Percentiles rank a stretch among this genome's conserved stretches.
Conservation (phyloP, 331 rosid genomes). For the Prunus yedoensis region DNA sequence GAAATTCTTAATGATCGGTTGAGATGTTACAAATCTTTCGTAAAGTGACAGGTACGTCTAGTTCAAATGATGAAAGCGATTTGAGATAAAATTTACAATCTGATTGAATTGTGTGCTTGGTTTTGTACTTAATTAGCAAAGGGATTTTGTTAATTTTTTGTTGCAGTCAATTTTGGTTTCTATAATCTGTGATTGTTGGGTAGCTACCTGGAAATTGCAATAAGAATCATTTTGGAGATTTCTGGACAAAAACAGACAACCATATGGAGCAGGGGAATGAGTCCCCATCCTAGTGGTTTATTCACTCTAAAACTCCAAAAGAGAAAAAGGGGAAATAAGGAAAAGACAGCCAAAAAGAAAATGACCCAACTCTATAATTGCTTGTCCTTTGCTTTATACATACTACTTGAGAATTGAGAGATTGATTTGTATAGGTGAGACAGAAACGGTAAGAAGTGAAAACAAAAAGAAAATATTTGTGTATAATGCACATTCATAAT, state of each 20-base stretch:
- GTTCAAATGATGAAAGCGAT: not conserved
- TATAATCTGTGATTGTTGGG: not conserved
- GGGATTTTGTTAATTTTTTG: not conserved
- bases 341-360: conserved; percentile 28
- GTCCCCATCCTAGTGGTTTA: conserved; percentile 11
- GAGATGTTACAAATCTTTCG: not conserved
- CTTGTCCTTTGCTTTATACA: conserved; percentile 24
- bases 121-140: not conserved
- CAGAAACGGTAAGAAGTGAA: conserved; percentile 17
- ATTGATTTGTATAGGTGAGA: not conserved
- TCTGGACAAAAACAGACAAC: conserved; percentile 6
- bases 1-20: not conserved
- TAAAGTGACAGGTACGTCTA: not conserved
- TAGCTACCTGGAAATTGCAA: not conserved
- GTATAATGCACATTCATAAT: not conserved
- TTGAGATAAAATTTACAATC: too few relatives aligned
- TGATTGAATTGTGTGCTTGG: not conserved
- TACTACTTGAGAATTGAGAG: conserved; percentile 5
- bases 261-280: conserved; percentile 6
- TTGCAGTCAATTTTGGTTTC: not conserved
- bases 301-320: conserved; percentile 24
- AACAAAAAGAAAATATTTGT: not conserved
- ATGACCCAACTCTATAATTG: conserved; percentile 29
- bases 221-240: conserved; percentile 25
- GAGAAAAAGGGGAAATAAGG: conserved; percentile 11